phyloP scores from a whole-genome alignment of 169 alveolate genomes.

The Hepatocystis sp. region DNA sequence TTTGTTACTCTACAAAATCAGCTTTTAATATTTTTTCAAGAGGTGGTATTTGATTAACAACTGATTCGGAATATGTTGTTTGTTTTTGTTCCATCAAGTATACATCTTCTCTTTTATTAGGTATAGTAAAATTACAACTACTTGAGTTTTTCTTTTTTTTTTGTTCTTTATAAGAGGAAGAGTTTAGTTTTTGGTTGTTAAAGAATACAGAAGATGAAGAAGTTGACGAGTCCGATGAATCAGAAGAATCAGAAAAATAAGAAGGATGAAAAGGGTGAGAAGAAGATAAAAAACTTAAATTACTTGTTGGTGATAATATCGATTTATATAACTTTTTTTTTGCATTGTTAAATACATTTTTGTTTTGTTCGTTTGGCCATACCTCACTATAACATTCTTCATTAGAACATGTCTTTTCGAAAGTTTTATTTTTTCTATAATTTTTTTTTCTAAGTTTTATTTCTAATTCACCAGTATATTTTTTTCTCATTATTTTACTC shows the following conservation, averaged over 20 bases:
- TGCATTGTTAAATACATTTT: background rate
- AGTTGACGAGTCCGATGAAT: constrained; percentile 2
- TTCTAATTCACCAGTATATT: constrained; percentile 70
- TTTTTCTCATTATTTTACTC: constrained; percentile 59
- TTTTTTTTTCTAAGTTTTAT: constrained; percentile 66
- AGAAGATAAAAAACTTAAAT: background rate
- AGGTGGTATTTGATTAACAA: constrained; percentile 33
- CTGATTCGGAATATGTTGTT: constrained; percentile 28
- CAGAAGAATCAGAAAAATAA: background rate
- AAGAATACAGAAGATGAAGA: constrained; percentile 25
- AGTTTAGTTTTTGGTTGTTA: constrained; percentile 1
- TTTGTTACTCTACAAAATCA: background rate
- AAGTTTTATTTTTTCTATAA: constrained; percentile 63
- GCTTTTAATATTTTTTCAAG: constrained; percentile 43
- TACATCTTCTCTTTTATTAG: constrained; percentile 1
- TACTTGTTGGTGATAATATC: background rate
- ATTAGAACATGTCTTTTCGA: constrained; percentile 28
- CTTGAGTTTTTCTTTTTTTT: constrained; percentile 2
- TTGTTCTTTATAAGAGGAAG: background rate
- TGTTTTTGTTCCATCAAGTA: constrained; percentile 49
- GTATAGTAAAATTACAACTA: background rate
- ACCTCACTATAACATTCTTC: too few species aligned
- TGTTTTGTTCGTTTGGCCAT: background rate
- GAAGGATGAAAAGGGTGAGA: too few species aligned
- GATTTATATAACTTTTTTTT: too few species aligned